Base-by-base conservation (phyloP, 1,284 basidiomycete genomes). In the Rhizoctonia solani region DNA sequence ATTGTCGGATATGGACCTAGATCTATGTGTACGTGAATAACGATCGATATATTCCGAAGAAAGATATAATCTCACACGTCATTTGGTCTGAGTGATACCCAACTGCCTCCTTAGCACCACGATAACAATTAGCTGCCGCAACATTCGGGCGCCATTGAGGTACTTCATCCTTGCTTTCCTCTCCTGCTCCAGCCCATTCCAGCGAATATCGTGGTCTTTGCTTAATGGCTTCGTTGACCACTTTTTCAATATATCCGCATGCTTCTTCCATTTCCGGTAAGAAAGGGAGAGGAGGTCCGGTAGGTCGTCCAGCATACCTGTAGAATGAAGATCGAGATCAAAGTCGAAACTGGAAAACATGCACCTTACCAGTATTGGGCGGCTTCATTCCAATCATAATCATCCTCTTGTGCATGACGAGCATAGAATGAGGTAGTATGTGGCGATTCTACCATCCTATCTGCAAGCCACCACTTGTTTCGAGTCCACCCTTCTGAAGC, bases 1-100 rank as follows among this genome's bases (percentile, higher is more conserved):
- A 98, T 97, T 0, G 95, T 96, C 0, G 92, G 87, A 75, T 90
- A 94, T 4, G 95, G 95, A 1, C 95, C 95, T 11, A 97, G 82
- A 77, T 93, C 89, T 42, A 68, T 39, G 14, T 34, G 58, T 49
- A 84, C 75, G 68, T 87, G 85, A 74, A 90, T 25, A 44, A n/a
- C 47, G 67, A 55, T 53, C 39, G 9, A 39, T 23, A 42, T 23
- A 44, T 42, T 16, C 49, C 44, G 41, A 9, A 25, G 30, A 32
- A 27, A 53, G 29, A 47, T 27, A 11, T 9, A 47, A 23, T 71
- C 77, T 67, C 50, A 77, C 77, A 79, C 8, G 80, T 80, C 52
- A 81, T 71, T 32, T 80, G 79, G 72, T 82, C 95, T 1, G 92
- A 88, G 74, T 96, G 94, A 75, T 85, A 89, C 0, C 93, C 94